Conservation (phyloP, 2,329 filamentous ascomycete genomes). For the Leptographium flavum region DNA sequence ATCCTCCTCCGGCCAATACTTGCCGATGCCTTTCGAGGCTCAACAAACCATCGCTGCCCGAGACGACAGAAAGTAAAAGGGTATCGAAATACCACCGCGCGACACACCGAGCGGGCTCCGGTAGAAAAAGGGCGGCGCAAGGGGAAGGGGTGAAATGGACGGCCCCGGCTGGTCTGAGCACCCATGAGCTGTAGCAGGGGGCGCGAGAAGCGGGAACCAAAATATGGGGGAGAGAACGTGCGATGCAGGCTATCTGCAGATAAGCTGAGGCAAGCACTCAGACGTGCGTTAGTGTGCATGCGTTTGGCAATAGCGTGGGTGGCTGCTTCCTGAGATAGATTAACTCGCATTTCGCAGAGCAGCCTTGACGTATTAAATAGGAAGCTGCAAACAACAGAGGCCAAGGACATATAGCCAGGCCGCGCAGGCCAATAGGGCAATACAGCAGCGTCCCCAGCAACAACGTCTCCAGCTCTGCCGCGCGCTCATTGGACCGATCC, state of each 20-base stretch:
- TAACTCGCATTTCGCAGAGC: too few species aligned
- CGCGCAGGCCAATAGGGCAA: background rate
- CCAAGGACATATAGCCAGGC: too few species aligned
- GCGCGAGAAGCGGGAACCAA: conserved; percentile 9
- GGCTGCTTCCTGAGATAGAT: too few species aligned
- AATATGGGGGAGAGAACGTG: background rate
- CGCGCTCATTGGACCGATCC: conserved; percentile 10
- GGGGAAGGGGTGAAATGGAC: background rate
- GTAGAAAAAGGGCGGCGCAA: background rate
- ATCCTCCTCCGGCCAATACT: conserved; percentile 9
- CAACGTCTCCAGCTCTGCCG: conserved; percentile 7
- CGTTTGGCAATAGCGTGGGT: too few species aligned
- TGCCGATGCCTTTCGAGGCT: conserved; percentile 2
- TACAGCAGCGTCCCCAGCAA: background rate
- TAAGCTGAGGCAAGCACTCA: too few species aligned
- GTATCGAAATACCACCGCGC: background rate
- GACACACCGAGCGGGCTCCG: background rate
- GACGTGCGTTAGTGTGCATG: too few species aligned
- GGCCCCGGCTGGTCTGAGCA: background rate
- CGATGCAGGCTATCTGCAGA: conserved; percentile 4
- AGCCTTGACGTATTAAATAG: too few species aligned
- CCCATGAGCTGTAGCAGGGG: background rate
- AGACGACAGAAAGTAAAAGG: background rate
- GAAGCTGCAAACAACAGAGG: too few species aligned
- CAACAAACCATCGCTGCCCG: conserved; percentile 4